Base-by-base conservation (phyloP, 345 rosid genomes). In the Salix dunnii region DNA sequence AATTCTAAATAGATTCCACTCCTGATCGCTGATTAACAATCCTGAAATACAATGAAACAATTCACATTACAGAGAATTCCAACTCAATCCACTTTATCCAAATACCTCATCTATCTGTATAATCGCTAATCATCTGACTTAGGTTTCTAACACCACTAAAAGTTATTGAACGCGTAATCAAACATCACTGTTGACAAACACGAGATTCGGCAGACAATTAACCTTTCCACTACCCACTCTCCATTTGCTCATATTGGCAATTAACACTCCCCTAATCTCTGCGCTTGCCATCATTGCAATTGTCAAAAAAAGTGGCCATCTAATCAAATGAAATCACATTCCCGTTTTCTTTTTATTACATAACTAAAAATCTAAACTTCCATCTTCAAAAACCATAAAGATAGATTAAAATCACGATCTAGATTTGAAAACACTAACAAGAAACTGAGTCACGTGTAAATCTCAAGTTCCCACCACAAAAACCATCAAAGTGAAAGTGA, bases 31-130 rank as follows among this genome's bases (percentile, higher is more conserved):
- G 36, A 60, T 36, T 42, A 7, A 51, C 33, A 76, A 62, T 35
- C 77, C 77, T 76, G 77, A n/a, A 72, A 46, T 65, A 16, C 6
- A 11, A 72, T 42, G 0, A 72, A 43, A 9, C 7, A 8, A 68
- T 35, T 53, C 9, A 38, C 49, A 11, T 68, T 68, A 68, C 28
- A n/a, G 25, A 43, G 71, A n/a, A 42, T 25, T 8, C 71, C 23
- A 21, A 11, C 13, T 36, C 28, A 68, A 23, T 58, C 63, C 23
- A 25, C 63, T 23, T 58, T 23, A 58, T 10, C 16, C 27, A 12
- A 10, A 58, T n/a, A 25, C 63, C 23, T 27, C 23, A n/a, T 58
- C 28, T 4, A 23, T 23, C 11, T 23, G 25, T 23, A 25, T 23
- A 58, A 10, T 46, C 27, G 10, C 23, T 58, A 8, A 58, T n/a